A percentile compares a stretch with the other conserved stretches of the same genome.
phyloP scores from a whole-genome alignment of 352 stramenopile species.

The Phytophthora gonapodyides region DNA sequence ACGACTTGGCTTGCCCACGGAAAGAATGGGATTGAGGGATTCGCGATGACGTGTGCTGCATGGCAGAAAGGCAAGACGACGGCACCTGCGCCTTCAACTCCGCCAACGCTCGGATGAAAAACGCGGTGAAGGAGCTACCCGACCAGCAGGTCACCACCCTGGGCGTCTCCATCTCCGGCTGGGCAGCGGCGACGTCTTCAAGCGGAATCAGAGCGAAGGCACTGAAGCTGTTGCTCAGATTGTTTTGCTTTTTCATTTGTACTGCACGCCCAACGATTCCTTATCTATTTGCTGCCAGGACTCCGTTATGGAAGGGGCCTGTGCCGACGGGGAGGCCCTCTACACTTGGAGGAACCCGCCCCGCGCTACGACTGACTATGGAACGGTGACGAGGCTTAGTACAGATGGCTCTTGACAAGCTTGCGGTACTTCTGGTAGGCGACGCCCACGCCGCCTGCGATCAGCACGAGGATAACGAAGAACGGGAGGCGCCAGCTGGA shows the following conservation, averaged over 20 bases:
- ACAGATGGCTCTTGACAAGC: constrained; percentile 83
- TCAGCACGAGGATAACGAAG: constrained; percentile 72
- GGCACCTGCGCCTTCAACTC: no score
- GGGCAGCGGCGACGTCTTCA: no score
- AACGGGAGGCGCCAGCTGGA: constrained; percentile 81
- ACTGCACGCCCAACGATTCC: constrained; percentile 2
- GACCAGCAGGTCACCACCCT: no score
- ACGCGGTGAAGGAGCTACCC: no score
- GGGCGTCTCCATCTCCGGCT: no score
- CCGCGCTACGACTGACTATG: constrained; percentile 28
- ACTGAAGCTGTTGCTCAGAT: no score
- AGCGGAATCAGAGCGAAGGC: no score
- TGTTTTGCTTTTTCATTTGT: neutral
- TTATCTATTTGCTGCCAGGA: constrained; percentile 31
- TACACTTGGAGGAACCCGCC: constrained; percentile 13
- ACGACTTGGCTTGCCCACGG: no score
- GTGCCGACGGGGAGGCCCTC: constrained; percentile 2
- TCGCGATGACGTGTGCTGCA: no score
- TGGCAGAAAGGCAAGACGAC: no score
- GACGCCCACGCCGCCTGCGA: constrained; percentile 58
- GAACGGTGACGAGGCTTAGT: constrained; percentile 43
- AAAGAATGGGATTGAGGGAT: no score
- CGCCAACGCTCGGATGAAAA: no score
- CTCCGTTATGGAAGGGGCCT: constrained; percentile 8
- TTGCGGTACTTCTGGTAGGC: constrained; percentile 90